Percentiles rank a stretch among this genome's conserved stretches.
These are phyloP conservation scores for Trifolium fragiferum DNA, from an alignment of 306 rosid genomes.

Conservation along the genomic window DNA sequence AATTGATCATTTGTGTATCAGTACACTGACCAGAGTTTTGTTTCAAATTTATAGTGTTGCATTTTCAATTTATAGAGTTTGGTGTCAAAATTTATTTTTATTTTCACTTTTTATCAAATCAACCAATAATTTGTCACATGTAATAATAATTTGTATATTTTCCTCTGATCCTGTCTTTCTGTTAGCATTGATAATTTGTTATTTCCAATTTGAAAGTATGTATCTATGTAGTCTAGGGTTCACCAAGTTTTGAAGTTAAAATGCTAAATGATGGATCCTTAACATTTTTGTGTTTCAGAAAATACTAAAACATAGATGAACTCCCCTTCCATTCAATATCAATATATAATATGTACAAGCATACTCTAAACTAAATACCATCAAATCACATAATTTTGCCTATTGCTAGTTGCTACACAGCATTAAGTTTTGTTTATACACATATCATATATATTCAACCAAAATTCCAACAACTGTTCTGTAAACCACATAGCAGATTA, in stretches of 20 bases:
- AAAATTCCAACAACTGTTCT: constrained; percentile 29
- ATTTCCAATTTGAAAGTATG: too few relatives aligned
- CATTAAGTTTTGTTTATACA: constrained; percentile 30
- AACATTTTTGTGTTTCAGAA: background rate
- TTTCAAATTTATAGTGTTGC: background rate
- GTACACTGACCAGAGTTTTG: background rate
- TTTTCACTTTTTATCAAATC: background rate
- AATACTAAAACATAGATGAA: background rate
- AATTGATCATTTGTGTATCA: background rate
- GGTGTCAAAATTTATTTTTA: background rate
- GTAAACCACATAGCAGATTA: constrained; percentile 9
- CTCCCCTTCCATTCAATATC: constrained; percentile 7
- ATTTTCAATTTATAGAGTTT: background rate
- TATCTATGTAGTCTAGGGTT: too few relatives aligned
- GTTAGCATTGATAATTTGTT: too few relatives aligned
- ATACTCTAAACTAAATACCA: constrained; percentile 41
- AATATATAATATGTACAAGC: constrained; percentile 41
- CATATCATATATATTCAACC: constrained; percentile 1
- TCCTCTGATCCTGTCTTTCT: background rate
- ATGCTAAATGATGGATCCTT: background rate
- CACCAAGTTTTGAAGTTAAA: background rate
- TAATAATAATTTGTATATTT: background rate
- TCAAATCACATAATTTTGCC: constrained; percentile 24
- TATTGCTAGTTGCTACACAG: constrained; percentile 27
- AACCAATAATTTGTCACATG: background rate